Conservation (phyloP, 116 monocot genomes). For the Thalassia testudinum region DNA sequence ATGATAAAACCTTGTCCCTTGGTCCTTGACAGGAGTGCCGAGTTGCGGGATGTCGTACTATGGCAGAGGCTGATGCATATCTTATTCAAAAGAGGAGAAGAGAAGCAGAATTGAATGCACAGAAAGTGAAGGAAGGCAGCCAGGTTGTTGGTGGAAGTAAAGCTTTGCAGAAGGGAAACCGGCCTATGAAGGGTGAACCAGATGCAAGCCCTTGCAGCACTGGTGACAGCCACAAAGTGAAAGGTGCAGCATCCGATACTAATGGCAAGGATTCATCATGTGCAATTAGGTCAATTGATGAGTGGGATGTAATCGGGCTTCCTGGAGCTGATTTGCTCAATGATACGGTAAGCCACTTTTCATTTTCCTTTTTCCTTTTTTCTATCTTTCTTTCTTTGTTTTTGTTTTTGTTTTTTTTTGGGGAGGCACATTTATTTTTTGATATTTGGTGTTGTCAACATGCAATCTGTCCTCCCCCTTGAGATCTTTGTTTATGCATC, state of each 20-base stretch:
- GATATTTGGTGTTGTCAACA: too few species aligned
- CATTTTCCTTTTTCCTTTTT: background rate
- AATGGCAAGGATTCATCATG: constrained; percentile 28
- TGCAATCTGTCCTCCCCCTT: too few species aligned
- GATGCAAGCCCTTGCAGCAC: constrained; percentile 43
- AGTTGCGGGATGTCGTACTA: constrained; percentile 69
- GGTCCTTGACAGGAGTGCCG: constrained; percentile 44
- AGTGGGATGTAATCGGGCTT: constrained; percentile 79
- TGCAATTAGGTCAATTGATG: constrained; percentile 35
- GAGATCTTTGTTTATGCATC: too few species aligned
- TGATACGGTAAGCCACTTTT: constrained; percentile 56
- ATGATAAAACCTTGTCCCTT: too few species aligned
- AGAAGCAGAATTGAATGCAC: constrained; percentile 29
- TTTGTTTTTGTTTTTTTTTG: background rate
- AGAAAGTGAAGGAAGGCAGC: constrained; percentile 28
- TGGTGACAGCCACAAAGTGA: constrained; percentile 38
- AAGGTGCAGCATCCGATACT: constrained; percentile 17
- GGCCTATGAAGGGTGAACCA: constrained; percentile 30
- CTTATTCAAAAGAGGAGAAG: constrained; percentile 52
- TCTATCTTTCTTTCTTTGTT: background rate
- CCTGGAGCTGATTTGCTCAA: constrained; percentile 77
- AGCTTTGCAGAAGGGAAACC: constrained; percentile 24
- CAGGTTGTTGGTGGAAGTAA: constrained; percentile 27
- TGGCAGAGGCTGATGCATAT: constrained; percentile 71
- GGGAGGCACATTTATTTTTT: too few species aligned